These are phyloP conservation scores for Starmerella apis DNA, from an alignment of 805 yeast genomes.

Conservation along the genomic window DNA sequence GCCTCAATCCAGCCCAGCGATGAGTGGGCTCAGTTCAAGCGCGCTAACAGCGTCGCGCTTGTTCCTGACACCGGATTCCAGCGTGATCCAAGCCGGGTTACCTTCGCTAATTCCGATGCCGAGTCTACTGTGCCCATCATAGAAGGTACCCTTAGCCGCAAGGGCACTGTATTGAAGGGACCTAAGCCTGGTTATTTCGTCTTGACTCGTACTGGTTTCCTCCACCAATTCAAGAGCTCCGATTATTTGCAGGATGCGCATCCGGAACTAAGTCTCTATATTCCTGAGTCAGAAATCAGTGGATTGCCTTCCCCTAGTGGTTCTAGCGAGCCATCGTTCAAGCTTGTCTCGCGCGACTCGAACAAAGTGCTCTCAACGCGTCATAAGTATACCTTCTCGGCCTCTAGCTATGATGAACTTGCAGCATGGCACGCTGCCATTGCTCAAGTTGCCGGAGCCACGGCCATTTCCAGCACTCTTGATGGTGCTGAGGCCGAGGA, in stretches of 20 bases:
- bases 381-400: conserved; percentile 36
- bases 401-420: conserved; percentile 39
- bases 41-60: conserved; percentile 30
- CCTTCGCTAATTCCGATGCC: conserved; percentile 36
- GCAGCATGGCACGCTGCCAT: conserved; percentile 39
- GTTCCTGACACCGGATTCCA: conserved; percentile 32
- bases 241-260: conserved; percentile 36
- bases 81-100: conserved; percentile 33
- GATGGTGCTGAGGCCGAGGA: conserved; percentile 12
- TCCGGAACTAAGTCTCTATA: conserved; percentile 39
- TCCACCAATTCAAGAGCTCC: conserved; percentile 38
- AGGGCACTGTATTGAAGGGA: conserved; percentile 37
- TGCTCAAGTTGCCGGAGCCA: conserved; percentile 24
- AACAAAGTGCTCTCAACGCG: conserved; percentile 28
- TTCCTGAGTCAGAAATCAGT: conserved; percentile 41
- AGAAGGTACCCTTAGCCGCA: conserved; percentile 40
- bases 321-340: conserved; percentile 35
- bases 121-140: conserved; percentile 38
- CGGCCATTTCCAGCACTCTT: neutral
- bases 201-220: conserved; percentile 38
- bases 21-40: conserved; percentile 40
- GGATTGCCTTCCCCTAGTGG: conserved; percentile 26
- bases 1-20: conserved; percentile 32
- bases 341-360: conserved; percentile 38
- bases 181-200: conserved; percentile 40